Evolutionary conservation across 1,139 yeast species (phyloP), one percentile per base, ranked within the genome.

Genomic region (Saccharomycopsis phalli): DNA sequence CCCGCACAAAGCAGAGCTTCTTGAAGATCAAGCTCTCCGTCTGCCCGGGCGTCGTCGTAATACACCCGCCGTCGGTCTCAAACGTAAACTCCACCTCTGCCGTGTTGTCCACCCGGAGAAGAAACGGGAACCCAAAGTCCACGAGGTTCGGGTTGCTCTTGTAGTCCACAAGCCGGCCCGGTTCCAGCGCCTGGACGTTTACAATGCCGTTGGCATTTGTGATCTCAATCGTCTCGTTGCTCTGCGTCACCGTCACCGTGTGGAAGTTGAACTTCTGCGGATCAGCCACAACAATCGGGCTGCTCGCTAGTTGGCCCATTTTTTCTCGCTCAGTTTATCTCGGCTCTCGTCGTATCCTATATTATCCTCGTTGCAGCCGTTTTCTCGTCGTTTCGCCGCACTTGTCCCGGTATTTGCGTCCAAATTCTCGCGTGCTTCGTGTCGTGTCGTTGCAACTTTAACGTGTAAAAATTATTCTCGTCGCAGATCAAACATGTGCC

Each of bases 1-100:
- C 47, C n/a, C 47, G 33, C 14, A 44, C 30, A 8, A 44, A 20
- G 22, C 41, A 42, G 10, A 44, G 29, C 14, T 42, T 39, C 22
- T 38, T 35, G 33, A 44, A 44, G n/a, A 44, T 34, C 14, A 42
- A 23, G 17, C 41, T 33, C 10, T 26, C 19, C n/a, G 34, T 20
- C 36, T 40, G 40, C 5, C n/a, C 19, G 10, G 35, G 40, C 26
- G 34, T 39, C 25, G 36, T 40, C 11, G 16, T 4, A 16, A 43
- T 43, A 17, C 35, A 44, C 8, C 34, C 31, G 16, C 37, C 45
- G 21, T 44, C 42, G 14, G 45, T 18, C 25, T 44, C 45, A 13
- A 44, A 37, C 1, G 42, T 44, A 21, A 44, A 44, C 16, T 29
- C 31, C 14, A 44, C 32, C 14, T 13, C n/a, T 5, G 43, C 31